phyloP scores from a whole-genome alignment of 148 eudicot genomes.

The Rhododendron kiyosumense region DNA sequence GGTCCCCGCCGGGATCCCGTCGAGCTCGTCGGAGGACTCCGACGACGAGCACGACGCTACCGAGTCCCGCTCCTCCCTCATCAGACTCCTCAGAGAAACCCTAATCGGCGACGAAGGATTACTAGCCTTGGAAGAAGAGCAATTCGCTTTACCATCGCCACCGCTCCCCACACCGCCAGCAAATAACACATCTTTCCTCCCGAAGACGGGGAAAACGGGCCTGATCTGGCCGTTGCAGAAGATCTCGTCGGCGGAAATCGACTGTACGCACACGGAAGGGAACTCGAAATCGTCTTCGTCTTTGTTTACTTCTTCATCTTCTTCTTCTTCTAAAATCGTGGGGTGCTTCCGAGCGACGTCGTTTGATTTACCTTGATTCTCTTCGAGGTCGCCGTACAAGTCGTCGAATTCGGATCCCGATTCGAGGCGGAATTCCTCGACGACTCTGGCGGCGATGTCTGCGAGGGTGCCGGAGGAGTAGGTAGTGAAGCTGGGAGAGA shows the following conservation, averaged over 20 bases:
- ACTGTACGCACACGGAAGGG: conserved; percentile 15
- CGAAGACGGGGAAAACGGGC: conserved; percentile 54
- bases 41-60: conserved; percentile 52
- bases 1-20: conserved; percentile 51
- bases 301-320: not conserved
- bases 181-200: conserved; percentile 28
- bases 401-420: conserved; percentile 6
- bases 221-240: conserved; percentile 44
- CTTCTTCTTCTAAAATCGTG: not conserved
- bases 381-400: not conserved
- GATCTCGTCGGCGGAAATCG: conserved; percentile 37
- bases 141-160: not conserved
- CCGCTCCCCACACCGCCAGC: not conserved
- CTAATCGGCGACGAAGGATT: conserved; percentile 15
- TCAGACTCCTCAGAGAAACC: conserved; percentile 45
- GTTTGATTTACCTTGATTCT: not conserved
- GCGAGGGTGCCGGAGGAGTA: conserved; percentile 19
- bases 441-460: conserved; percentile 32
- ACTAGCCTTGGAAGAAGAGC: not conserved
- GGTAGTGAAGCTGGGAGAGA: conserved; percentile 35
- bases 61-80: conserved; percentile 43
- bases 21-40: conserved; percentile 65
- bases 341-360: not conserved
- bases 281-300: conserved; percentile 38
- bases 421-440: conserved; percentile 18